Evolutionary conservation across 2,329 filamentous ascomycete species (phyloP).

Genomic region (Plenodomus lindquistii): DNA sequence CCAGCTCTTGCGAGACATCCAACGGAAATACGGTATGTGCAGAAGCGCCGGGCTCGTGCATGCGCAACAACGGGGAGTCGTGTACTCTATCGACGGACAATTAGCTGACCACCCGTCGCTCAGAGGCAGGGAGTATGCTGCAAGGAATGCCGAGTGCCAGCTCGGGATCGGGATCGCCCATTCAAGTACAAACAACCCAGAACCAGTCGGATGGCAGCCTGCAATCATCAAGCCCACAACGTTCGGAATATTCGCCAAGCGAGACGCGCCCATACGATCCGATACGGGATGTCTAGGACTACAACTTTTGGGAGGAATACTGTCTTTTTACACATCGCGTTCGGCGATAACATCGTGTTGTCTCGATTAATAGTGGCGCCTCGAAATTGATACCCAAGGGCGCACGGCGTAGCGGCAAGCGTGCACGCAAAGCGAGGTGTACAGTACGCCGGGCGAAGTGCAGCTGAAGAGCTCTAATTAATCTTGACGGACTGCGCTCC

Average conservation of each 20-base stretch:
- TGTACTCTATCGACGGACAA: slow-evolving; percentile 22
- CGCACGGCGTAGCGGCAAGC: slow-evolving; percentile 9
- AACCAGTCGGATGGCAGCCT: slow-evolving; percentile 31
- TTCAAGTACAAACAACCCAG: slow-evolving; percentile 31
- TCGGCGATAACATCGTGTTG: slow-evolving; percentile 14
- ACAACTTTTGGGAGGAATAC: slow-evolving; percentile 17
- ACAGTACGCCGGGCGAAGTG: slow-evolving; percentile 1
- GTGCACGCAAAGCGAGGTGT: slow-evolving; percentile 6
- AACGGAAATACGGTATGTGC: slow-evolving; percentile 44
- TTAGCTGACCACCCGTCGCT: slow-evolving; percentile 35
- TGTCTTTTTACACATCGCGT: slow-evolving; percentile 20
- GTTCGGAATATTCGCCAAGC: slow-evolving; percentile 38
- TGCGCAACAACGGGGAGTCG: slow-evolving; percentile 16
- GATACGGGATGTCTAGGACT: slow-evolving; percentile 40
- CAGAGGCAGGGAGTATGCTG: slow-evolving; percentile 45
- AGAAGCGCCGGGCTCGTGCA: slow-evolving; percentile 21
- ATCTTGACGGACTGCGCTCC: slow-evolving; percentile 5
- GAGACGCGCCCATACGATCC: slow-evolving; percentile 42
- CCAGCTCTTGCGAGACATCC: slow-evolving; percentile 42
- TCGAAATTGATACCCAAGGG: slow-evolving; percentile 23
- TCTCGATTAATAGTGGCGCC: slow-evolving; percentile 16
- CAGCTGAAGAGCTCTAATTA: slow-evolving; percentile 6
- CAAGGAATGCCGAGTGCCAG: slow-evolving; percentile 33
- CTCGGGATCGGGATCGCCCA: slow-evolving; percentile 28
- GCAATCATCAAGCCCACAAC: slow-evolving; percentile 36